Conservation (phyloP, 345 rosid species). For the Ceriops decandra region DNA sequence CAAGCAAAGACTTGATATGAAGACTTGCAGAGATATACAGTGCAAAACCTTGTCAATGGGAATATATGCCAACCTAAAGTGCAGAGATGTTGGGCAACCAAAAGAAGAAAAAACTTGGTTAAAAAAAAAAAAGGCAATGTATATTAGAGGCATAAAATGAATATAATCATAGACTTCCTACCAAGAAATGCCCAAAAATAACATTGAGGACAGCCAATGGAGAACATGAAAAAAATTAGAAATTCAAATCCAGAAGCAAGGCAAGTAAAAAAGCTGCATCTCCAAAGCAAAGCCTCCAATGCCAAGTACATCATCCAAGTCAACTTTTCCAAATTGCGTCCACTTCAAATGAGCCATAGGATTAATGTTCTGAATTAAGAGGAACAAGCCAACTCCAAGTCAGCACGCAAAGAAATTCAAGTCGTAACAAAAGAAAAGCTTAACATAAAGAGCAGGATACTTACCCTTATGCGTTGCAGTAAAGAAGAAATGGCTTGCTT, state of each 20-base stretch:
- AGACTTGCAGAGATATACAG: no score
- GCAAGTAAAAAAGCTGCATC: slow-evolving; percentile 31
- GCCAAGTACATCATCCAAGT: slow-evolving; percentile 95
- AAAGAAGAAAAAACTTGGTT: no score
- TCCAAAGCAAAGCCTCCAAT: slow-evolving; percentile 97
- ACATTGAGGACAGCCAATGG: background rate
- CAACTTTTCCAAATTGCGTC: slow-evolving; percentile 81
- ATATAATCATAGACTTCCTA: background rate
- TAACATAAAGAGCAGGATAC: slow-evolving; percentile 13
- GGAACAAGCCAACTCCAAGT: slow-evolving; percentile 16
- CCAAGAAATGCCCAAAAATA: background rate
- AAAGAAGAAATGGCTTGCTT: slow-evolving; percentile 56
- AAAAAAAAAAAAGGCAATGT: no score
- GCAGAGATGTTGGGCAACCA: no score
- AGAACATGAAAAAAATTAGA: background rate
- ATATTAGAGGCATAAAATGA: no score
- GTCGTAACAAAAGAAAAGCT: slow-evolving; percentile 2
- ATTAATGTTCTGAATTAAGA: slow-evolving; percentile 58
- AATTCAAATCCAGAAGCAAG: slow-evolving; percentile 14
- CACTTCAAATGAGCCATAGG: slow-evolving; percentile 69
- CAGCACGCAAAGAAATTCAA: slow-evolving; percentile 5
- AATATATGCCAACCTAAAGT: no score
- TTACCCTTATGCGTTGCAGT: slow-evolving; percentile 72
- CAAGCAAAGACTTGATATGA: no score
- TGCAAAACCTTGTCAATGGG: no score